These are phyloP conservation scores for Isochrysis galbana DNA, from an alignment of 78 protist species.

Conservation along the genomic window DNA sequence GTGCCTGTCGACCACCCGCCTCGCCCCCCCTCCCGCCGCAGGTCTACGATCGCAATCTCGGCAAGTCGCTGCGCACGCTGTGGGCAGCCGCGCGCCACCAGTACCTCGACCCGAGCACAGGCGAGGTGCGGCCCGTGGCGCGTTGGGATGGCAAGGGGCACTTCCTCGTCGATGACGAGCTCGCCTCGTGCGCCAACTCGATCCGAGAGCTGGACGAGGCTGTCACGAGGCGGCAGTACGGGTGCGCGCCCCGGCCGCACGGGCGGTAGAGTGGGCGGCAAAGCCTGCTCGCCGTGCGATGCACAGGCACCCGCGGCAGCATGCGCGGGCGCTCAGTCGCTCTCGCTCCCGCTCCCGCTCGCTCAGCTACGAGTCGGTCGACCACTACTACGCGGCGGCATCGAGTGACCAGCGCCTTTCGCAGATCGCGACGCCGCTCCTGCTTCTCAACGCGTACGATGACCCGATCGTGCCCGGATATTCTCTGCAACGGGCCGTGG, in stretches of 20 bases:
- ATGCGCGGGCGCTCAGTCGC: no score
- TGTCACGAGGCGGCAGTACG: not conserved
- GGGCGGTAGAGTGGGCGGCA: no score
- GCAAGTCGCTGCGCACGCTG: not conserved
- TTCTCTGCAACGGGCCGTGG: not conserved
- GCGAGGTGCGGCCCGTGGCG: not conserved
- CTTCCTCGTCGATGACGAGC: not conserved
- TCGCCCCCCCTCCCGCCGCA: no score
- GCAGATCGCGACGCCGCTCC: not conserved
- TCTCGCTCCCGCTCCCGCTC: no score
- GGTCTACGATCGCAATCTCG: constrained; percentile 8
- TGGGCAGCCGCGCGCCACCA: not conserved
- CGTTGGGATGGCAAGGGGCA: not conserved
- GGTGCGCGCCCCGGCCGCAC: no score
- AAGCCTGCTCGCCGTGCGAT: no score
- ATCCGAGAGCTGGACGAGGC: not conserved
- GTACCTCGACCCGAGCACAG: not conserved
- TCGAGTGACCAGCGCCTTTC: not conserved
- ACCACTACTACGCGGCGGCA: constrained; percentile 1
- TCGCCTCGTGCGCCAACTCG: not conserved
- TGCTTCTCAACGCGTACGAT: not conserved
- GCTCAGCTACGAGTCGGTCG: not conserved
- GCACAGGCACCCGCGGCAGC: no score
- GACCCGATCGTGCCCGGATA: constrained; percentile 22
- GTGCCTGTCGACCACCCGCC: no score